Conservation (phyloP, 768 basidiomycete genomes). For the Lactarius pseudohatsudake region DNA sequence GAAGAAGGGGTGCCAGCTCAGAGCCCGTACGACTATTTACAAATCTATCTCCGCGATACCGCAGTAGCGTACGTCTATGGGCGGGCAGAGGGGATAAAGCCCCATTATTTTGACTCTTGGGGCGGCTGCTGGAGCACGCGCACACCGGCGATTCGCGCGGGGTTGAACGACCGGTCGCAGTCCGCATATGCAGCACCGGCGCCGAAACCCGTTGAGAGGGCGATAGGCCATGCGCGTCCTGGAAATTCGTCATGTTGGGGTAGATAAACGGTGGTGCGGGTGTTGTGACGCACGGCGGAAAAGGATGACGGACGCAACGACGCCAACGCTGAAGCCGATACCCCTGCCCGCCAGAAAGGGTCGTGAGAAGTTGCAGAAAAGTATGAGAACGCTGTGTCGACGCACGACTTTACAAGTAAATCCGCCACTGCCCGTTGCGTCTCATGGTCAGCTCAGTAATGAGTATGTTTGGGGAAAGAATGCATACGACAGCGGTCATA, state of each 20-base stretch:
- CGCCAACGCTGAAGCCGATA: slow-evolving; percentile 85
- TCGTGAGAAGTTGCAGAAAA: not conserved
- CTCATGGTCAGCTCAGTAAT: slow-evolving; percentile 8
- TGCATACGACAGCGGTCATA: slow-evolving; percentile 73
- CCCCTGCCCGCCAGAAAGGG: slow-evolving; percentile 48
- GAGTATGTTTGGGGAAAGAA: not conserved
- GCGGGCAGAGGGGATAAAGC: not conserved
- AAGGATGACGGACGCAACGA: slow-evolving; percentile 85
- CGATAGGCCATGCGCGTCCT: slow-evolving; percentile 94
- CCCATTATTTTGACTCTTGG: slow-evolving; percentile 25
- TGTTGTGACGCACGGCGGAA: slow-evolving; percentile 73
- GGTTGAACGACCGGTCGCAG: slow-evolving; percentile 92
- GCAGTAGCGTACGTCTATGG: slow-evolving; percentile 4
- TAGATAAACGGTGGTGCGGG: slow-evolving; percentile 3
- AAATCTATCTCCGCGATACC: slow-evolving; percentile 12
- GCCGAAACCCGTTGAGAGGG: slow-evolving; percentile 83
- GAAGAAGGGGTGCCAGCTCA: not conserved
- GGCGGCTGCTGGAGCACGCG: slow-evolving; percentile 54
- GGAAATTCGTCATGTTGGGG: slow-evolving; percentile 15
- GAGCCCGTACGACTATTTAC: slow-evolving; percentile 2
- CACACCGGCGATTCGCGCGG: slow-evolving; percentile 82
- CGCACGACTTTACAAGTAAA: slow-evolving; percentile 83
- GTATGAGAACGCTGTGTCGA: slow-evolving; percentile 23
- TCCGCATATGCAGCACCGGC: slow-evolving; percentile 86
- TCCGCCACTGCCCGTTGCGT: slow-evolving; percentile 56